Evolutionary conservation across 352 stramenopile genomes (phyloP).

Genomic region (Phytopythium cucurbitacearum): DNA sequence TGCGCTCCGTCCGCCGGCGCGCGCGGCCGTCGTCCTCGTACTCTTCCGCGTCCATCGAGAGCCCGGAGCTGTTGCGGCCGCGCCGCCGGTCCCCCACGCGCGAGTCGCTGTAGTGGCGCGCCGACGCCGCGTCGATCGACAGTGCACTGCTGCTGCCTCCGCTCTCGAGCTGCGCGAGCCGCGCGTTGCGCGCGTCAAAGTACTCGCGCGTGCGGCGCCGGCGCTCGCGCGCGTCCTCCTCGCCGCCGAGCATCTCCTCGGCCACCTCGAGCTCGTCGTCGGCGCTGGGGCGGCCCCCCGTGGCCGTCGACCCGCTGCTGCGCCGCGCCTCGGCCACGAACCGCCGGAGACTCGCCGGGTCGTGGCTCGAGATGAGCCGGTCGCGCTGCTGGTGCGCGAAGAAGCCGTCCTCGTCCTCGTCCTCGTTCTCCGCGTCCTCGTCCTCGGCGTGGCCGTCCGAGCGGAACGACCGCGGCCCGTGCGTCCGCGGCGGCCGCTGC

Average conservation of each 20-base stretch:
- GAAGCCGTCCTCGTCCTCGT: neutral
- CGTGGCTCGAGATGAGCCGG: slow-evolving; percentile 7
- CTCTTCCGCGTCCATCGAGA: too few species aligned
- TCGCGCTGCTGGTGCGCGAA: neutral
- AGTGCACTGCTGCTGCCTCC: too few species aligned
- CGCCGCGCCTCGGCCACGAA: slow-evolving; percentile 1
- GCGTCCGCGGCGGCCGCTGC: too few species aligned
- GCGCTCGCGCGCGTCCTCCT: slow-evolving; percentile 7
- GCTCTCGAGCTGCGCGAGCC: slow-evolving; percentile 14
- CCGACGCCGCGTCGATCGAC: neutral
- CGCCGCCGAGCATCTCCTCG: neutral
- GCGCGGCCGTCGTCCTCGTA: too few species aligned
- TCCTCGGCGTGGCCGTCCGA: neutral
- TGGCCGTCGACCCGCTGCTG: neutral
- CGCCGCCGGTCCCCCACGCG: neutral
- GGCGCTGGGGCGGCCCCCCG: neutral
- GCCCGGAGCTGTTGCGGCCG: neutral
- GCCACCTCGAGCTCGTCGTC: neutral
- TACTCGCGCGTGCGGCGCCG: slow-evolving; percentile 22
- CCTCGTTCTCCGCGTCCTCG: neutral
- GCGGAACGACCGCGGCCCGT: neutral
- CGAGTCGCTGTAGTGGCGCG: slow-evolving; percentile 1
- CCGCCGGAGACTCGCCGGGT: slow-evolving; percentile 3
- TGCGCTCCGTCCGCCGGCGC: too few species aligned
- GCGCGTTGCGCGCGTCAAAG: slow-evolving; percentile 23